Evolutionary conservation across 2,329 filamentous ascomycete genomes (phyloP).

Genomic region (Colletotrichum sp.): DNA sequence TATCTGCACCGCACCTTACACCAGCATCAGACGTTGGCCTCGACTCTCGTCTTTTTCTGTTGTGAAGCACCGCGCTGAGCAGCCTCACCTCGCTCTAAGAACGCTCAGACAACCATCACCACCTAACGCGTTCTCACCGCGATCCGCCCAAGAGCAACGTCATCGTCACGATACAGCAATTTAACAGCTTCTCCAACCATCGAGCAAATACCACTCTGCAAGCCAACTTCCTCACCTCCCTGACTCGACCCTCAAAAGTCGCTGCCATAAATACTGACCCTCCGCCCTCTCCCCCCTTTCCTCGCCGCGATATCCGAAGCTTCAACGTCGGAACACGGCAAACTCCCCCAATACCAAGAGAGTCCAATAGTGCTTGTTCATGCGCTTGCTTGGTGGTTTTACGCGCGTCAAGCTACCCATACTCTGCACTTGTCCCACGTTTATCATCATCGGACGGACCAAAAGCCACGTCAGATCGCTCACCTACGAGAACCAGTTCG

Average conservation of each 20-base stretch:
- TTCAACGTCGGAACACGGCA: neutral
- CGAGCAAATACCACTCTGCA: no score
- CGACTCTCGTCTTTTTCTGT: neutral
- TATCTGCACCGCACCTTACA: neutral
- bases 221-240: neutral
- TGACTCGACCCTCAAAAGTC: neutral
- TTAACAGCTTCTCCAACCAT: neutral
- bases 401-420: neutral
- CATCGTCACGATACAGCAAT: neutral
- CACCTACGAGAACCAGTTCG: neutral
- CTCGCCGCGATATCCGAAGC: neutral
- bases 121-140: neutral
- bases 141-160: neutral
- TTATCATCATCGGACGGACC: neutral
- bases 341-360: neutral
- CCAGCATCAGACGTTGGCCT: accelerated
- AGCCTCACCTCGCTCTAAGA: neutral
- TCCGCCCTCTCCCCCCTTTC: neutral
- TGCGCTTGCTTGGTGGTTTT: neutral
- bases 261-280: neutral
- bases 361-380: neutral
- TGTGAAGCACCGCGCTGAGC: neutral
- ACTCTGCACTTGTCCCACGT: neutral
- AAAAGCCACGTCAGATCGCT: neutral
- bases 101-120: neutral